Evolutionary conservation across 805 yeast species (phyloP).

Genomic region (Myxozyma lipomycoides): DNA sequence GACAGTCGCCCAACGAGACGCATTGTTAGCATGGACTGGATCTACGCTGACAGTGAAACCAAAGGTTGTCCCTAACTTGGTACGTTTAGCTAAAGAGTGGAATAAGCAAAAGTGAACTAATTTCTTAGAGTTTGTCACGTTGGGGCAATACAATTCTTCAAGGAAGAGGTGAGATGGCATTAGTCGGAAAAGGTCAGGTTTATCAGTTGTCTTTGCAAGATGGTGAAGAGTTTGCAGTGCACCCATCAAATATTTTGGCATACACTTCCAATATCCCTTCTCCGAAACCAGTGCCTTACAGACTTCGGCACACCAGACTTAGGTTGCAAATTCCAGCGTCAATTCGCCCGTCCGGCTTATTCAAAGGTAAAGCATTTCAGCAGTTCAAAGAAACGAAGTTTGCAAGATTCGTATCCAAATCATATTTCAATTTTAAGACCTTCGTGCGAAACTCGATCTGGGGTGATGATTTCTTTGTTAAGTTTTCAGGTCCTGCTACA

Average conservation of each 20-base stretch:
- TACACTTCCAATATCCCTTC: constrained; percentile 34
- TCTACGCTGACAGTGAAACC: constrained; percentile 34
- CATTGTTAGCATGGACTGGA: constrained; percentile 48
- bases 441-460: constrained; percentile 28
- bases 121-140: constrained; percentile 28
- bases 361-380: constrained; percentile 3
- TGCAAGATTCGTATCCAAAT: constrained; percentile 9
- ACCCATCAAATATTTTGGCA: constrained; percentile 44
- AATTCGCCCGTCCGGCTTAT: constrained; percentile 3
- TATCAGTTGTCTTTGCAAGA: constrained; percentile 39
- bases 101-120: constrained; percentile 10
- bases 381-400: neutral
- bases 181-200: constrained; percentile 43
- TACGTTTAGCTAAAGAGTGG: neutral
- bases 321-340: constrained; percentile 24
- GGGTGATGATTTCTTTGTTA: constrained; percentile 32
- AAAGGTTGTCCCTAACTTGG: constrained; percentile 21
- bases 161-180: constrained; percentile 47
- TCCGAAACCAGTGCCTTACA: constrained; percentile 16
- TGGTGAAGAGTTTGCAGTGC: constrained; percentile 43
- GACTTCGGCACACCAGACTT: constrained; percentile 24
- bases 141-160: constrained; percentile 37
- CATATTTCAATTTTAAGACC: constrained; percentile 13
- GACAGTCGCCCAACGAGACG: constrained; percentile 41
- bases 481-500: constrained; percentile 35